phyloP scores from a whole-genome alignment of 2,329 filamentous ascomycete genomes.

The Zymoseptoria crescenta region DNA sequence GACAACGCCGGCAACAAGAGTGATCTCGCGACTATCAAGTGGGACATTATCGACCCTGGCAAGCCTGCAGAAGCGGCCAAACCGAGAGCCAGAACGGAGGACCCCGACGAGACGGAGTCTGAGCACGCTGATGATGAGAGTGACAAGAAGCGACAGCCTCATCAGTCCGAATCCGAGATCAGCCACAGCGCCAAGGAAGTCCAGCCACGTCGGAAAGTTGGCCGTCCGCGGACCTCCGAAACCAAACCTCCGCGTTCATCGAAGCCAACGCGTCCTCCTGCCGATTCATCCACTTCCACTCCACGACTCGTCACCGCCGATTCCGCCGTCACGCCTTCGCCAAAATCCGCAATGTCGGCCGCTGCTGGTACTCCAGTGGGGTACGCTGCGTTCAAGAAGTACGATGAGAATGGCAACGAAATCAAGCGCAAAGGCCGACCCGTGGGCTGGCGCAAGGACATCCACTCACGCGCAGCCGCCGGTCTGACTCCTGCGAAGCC shows the following conservation, averaged over 20 bases:
- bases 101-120: conserved; percentile 1
- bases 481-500: conserved; percentile 21
- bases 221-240: background rate
- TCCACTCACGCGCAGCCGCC: conserved; percentile 34
- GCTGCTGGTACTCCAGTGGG: conserved; percentile 22
- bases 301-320: conserved; percentile 4
- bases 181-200: background rate
- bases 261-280: background rate
- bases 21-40: conserved; percentile 52
- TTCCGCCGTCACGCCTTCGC: background rate
- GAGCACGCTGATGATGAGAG: conserved; percentile 23
- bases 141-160: background rate
- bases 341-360: background rate
- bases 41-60: conserved; percentile 55
- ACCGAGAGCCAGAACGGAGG: conserved; percentile 5
- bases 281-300: background rate
- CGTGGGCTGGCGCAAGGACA: conserved; percentile 42
- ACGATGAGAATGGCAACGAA: conserved; percentile 27
- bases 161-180: background rate
- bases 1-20: conserved; percentile 26
- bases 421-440: conserved; percentile 41
- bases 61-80: conserved; percentile 30
- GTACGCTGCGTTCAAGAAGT: conserved; percentile 36
- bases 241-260: background rate
- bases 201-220: background rate